Base-by-base conservation (phyloP, 2,329 filamentous ascomycete genomes). In the Xylariaceae sp. region DNA sequence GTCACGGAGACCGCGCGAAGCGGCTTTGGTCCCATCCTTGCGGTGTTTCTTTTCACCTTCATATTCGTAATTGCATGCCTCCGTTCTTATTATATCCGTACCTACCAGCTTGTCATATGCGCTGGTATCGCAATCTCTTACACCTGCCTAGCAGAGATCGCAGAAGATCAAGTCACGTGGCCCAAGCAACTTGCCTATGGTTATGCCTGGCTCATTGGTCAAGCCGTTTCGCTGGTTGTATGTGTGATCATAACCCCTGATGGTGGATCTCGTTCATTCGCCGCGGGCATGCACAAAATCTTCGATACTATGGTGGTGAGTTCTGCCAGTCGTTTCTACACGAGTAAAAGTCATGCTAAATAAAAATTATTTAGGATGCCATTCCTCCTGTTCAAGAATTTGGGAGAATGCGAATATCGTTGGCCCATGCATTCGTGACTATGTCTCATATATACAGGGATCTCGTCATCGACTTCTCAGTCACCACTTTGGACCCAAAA, bases 361-460 rank as follows among this genome's bases (percentile, higher is more conserved):
- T 11, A 39, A 8, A 39, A 18, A 7, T 45, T 39, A 51, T 10
- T 0, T 52, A 70, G 68, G 70, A 75, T 55, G 74, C 73, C 9
- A 71, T 80, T 15, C 66, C 69, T 7, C 66, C 79, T 15, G 74
- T 76, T 2, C 70, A 73, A 34, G 70, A 76, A 58, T 70, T 68
- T 11, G 61, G 71, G 9, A 67, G 62, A 44, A 68, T 73, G 62
- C 76, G 79, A 37, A 74, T 78, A 49, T 73, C 75, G 44, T 71
- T 86, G 15, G 76, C 78, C 3, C 77, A 76, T 61, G 76, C 78
- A 0, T 84, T 84, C 59, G 80, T 85, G 60, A 77, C 81, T 58
- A 73, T 85, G 56, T 84, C 82, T 11, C 75, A 82, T 62, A 79
- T 78, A 1, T 78, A 82, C 60, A 76, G 82, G 68, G 83, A 86